Evolutionary conservation across 2,329 filamentous ascomycete species (phyloP), one percentile per base, ranked within the genome.

Genomic region (Monilinia laxa): DNA sequence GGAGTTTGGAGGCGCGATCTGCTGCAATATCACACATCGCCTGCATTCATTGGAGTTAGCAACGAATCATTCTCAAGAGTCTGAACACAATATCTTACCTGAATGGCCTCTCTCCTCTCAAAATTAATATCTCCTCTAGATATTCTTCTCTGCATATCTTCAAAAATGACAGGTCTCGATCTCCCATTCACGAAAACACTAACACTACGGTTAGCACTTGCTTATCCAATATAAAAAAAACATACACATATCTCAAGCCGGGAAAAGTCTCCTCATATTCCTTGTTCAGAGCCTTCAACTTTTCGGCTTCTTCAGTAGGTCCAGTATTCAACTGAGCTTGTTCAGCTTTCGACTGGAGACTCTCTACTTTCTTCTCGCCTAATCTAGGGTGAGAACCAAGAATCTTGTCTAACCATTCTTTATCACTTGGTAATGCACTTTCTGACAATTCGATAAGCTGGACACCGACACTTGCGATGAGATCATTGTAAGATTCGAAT

Each of bases 21-120:
- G 86, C 85, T 40, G 93, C 93, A 75, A 97, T 97, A 73, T 93
- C 90, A 75, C 92, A 92, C 91, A 97, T 97, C 52, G 93, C 93
- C 74, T 42, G 38, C 54, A 40, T 63, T 18, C 64, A 64, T 58
- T 68, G 52, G 68, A 70, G n/a, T 73, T 62, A 72, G 69, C 58
- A 65, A 40, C 40, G 11, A 52, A 49, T 42, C 64, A 28, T 52
- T 45, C 62, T 53, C 20, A 49, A 45, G 16, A 53, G 9, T 62
- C 20, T 47, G 40, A 52, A 42, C 28, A 59, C 52, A 62, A 59
- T 7, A 45, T 56, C 68, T 67, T 79, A 93, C 92, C 83, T 90
- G 83, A 60, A 97, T 89, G 7, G 86, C 91, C 71, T 90, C 90
- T 66, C 81, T 77, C 69, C 92, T 85, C 79, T 97, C 93, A 20